Conservation (phyloP, 306 rosid genomes). For the Cicer pinnatifidum region DNA sequence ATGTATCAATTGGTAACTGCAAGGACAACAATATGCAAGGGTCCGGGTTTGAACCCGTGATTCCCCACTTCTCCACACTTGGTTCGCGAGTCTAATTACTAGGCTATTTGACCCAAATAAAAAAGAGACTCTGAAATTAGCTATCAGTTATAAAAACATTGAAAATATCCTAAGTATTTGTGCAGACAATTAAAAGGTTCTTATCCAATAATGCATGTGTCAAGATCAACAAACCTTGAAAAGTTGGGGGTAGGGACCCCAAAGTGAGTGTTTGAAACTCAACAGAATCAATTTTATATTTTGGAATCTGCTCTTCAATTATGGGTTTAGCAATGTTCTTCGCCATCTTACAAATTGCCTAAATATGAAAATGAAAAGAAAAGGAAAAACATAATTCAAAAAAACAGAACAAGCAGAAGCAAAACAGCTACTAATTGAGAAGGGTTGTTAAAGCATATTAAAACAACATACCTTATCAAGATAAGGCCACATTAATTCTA, state of each 20-base stretch:
- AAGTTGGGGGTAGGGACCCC: conserved; percentile 90
- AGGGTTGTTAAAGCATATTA: background rate
- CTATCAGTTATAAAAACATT: conserved; percentile 8
- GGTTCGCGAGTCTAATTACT: no score
- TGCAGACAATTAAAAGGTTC: conserved; percentile 7
- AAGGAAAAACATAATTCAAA: background rate
- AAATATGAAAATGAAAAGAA: background rate
- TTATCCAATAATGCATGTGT: conserved; percentile 10
- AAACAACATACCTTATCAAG: conserved; percentile 76
- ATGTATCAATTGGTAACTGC: no score
- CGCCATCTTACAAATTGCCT: conserved; percentile 90
- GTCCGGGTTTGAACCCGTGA: no score
- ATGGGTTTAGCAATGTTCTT: conserved; percentile 77
- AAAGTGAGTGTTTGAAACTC: conserved; percentile 77
- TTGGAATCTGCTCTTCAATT: conserved; percentile 84
- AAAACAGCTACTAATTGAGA: background rate
- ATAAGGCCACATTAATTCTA: conserved; percentile 82
- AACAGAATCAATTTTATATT: conserved; percentile 79
- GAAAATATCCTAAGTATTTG: background rate
- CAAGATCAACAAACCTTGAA: conserved; percentile 71
- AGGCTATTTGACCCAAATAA: no score
- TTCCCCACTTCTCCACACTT: no score
- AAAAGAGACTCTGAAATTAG: background rate
- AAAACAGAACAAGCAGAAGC: conserved; percentile 22
- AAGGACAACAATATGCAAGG: no score